Evolutionary conservation across 2,329 filamentous ascomycete species (phyloP).

Genomic region (Epichloe festucae): DNA sequence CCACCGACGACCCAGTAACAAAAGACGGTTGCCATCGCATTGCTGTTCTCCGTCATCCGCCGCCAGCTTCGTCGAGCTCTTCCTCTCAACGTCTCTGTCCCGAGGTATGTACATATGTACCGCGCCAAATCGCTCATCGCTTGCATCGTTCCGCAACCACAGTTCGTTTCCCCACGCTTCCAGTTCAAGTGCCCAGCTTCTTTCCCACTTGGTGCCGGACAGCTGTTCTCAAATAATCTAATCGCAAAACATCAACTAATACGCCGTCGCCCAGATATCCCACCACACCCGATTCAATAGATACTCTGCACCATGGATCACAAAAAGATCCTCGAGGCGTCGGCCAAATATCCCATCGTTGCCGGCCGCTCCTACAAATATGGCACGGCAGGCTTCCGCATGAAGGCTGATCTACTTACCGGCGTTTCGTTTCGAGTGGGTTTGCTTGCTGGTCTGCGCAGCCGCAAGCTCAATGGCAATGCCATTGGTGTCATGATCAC

Average conservation of each 20-base stretch:
- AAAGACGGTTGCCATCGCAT: not conserved
- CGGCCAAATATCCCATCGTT: conserved; percentile 48
- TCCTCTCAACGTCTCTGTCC: not conserved
- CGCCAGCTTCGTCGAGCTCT: not conserved
- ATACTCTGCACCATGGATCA: conserved; percentile 32
- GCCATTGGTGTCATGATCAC: conserved; percentile 96
- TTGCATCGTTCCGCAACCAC: not conserved
- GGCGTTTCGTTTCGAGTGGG: conserved; percentile 89
- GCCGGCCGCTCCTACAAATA: conserved; percentile 46
- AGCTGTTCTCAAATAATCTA: not conserved
- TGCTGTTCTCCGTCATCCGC: not conserved
- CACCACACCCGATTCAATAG: not conserved
- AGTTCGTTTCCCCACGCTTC: not conserved
- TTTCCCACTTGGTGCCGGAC: not conserved
- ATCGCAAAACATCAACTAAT: not conserved
- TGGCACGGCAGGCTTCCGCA: conserved; percentile 55
- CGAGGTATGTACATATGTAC: not conserved
- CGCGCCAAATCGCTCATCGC: not conserved
- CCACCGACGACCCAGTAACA: not conserved
- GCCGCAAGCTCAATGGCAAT: conserved; percentile 77
- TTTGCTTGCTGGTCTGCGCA: conserved; percentile 75
- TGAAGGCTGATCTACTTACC: conserved; percentile 68
- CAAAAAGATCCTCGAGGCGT: conserved; percentile 44
- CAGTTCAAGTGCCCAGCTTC: not conserved
- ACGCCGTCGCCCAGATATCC: not conserved